Base-by-base conservation (phyloP, 495 filamentous ascomycete genomes). In the Lepraria neglecta region DNA sequence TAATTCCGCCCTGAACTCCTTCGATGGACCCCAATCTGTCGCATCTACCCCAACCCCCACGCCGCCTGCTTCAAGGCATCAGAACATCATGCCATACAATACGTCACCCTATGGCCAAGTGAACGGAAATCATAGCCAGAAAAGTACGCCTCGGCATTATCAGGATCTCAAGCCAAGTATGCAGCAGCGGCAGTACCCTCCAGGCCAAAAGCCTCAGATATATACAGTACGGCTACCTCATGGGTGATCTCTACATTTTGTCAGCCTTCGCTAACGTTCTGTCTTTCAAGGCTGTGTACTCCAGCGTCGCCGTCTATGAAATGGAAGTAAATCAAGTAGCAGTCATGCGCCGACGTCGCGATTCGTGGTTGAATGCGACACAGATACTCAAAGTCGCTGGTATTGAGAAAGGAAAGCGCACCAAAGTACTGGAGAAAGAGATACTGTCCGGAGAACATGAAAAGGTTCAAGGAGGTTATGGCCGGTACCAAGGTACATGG, bases 401-500 rank as follows among this genome's bases (percentile, higher is more conserved):
- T 31, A 90, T 98, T 47, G 92, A 95, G 64, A 98, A 98, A 74
- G 94, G 92, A 45, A 92, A 95, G 69, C 84, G 94, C 55, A 97
- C 94, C 51, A 98, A 98, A 74, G 92, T 97, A 9, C 77, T 98
- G 46, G 94, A 98, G 71, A 97, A 96, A 73, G 94, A 97, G 73
- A 97, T 98, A 59, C 83, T 95, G 53, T 91, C 86, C 0, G 94
- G 94, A 59, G 89, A 94, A 67, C 92, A 98, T 72, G 94, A 98
- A 70, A 98, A 97, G 76, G 92, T 98, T 9, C 94, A 98, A 69
- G 94, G 94, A 12, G 95, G 94, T 9, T 98, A 98, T 69, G 94
- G 94, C 54, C 96, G 96, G 78, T 98, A 97, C 68, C 94, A 98
- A 74, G 94, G 94, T 21, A 98, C 94, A 3, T 98, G 94, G 94